A percentile compares a stretch with the other conserved stretches of the same genome.
Evolutionary conservation across 1,284 basidiomycete species (phyloP).

Genomic region (Cutaneotrichosporon daszewskae): DNA sequence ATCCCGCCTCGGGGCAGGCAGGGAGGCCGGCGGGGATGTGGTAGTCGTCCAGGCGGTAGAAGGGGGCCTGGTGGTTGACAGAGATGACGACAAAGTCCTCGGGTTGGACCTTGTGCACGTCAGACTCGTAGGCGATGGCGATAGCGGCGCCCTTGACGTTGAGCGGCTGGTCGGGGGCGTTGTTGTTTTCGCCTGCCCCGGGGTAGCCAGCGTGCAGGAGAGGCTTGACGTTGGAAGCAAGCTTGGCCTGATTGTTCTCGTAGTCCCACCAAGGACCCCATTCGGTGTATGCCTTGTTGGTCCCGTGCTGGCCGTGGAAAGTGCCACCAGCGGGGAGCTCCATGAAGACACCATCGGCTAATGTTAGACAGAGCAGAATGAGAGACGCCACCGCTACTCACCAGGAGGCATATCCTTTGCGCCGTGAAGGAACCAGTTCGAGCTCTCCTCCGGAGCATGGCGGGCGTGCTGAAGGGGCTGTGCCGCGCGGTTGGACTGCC

Average conservation of each 20-base stretch:
- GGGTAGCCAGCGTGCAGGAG: not conserved
- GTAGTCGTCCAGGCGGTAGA: constrained; percentile 59
- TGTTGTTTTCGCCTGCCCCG: not conserved
- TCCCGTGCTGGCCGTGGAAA: too few species aligned
- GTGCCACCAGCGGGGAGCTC: constrained; percentile 37
- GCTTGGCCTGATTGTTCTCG: not conserved
- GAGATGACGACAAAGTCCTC: constrained; percentile 67
- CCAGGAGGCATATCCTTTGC: too few species aligned
- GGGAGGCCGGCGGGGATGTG: constrained; percentile 59
- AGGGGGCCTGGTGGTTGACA: constrained; percentile 66
- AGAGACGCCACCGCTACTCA: too few species aligned
- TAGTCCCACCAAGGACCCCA: constrained; percentile 1
- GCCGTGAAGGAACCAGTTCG: constrained; percentile 72
- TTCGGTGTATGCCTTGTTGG: too few species aligned
- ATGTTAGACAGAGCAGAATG: too few species aligned
- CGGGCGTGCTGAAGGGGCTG: constrained; percentile 42
- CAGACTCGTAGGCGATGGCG: constrained; percentile 62
- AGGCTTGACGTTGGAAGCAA: too few species aligned
- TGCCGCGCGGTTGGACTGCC: too few species aligned
- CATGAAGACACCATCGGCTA: constrained; percentile 30
- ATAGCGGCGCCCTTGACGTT: constrained; percentile 33
- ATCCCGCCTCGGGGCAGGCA: constrained; percentile 59
- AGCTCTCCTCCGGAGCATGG: constrained; percentile 54
- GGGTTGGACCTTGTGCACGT: constrained; percentile 55
- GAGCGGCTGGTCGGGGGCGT: too few species aligned